These are phyloP conservation scores for Hondaea fermentalgiana DNA, from an alignment of 108 stramenopile species.

Conservation along the genomic window DNA sequence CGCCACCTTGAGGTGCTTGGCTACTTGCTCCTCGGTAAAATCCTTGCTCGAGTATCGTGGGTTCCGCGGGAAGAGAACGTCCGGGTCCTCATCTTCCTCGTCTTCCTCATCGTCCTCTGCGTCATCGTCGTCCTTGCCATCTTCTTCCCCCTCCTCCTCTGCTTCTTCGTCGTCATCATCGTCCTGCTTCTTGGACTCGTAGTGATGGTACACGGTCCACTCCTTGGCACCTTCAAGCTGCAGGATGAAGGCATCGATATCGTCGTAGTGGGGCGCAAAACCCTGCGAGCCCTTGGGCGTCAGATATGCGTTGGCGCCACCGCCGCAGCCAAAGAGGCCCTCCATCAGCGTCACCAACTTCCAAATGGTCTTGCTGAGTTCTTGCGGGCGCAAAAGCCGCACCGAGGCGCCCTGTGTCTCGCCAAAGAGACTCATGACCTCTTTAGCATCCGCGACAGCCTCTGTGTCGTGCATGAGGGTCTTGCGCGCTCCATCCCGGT, in stretches of 20 bases:
- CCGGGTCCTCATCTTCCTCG: background rate
- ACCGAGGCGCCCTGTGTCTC: conserved; percentile 69
- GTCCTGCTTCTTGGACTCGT: background rate
- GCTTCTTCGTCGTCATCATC: background rate
- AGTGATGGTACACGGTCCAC: conserved; percentile 72
- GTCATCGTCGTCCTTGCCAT: background rate
- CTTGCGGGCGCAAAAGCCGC: conserved; percentile 82
- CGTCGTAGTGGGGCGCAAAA: conserved; percentile 98
- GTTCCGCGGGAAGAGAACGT: background rate
- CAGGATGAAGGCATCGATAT: conserved; percentile 89
- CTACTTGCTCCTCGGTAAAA: background rate
- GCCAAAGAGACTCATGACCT: conserved; percentile 65
- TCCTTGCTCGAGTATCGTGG: background rate
- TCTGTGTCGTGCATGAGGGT: conserved; percentile 61
- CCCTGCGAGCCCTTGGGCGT: conserved; percentile 85
- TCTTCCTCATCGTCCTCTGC: background rate
- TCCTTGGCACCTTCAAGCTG: conserved; percentile 80
- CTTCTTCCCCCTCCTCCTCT: background rate
- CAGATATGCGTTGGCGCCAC: conserved; percentile 87
- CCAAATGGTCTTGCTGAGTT: conserved; percentile 62
- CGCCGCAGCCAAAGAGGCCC: conserved; percentile 80
- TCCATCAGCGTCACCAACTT: conserved; percentile 73
- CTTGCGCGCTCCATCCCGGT: conserved; percentile 56
- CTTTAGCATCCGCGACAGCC: conserved; percentile 52
- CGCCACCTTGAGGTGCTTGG: background rate